Percentiles rank a stretch among this genome's conserved stretches.
phyloP scores from a whole-genome alignment of 2,329 filamentous ascomycete genomes.

The Neurospora crassa region DNA sequence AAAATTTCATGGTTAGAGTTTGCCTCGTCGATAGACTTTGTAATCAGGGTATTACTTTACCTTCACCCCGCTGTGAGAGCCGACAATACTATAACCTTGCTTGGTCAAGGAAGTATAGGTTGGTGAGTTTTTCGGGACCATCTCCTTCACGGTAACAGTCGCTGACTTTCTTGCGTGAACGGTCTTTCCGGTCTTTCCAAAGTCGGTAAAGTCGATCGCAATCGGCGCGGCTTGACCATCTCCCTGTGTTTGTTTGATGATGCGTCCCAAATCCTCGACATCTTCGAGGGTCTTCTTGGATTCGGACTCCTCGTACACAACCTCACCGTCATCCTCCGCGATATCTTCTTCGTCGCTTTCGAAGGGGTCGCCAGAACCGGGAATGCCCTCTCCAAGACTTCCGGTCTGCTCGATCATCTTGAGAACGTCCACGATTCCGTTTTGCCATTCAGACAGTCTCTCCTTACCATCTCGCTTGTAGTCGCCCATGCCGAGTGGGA shows the following conservation, averaged over 20 bases:
- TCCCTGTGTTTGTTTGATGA: conserved; percentile 40
- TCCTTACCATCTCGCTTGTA: conserved; percentile 62
- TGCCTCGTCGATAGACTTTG: too few species aligned
- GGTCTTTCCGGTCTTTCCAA: conserved; percentile 38
- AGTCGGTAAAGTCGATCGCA: conserved; percentile 80
- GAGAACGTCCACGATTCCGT: conserved; percentile 64
- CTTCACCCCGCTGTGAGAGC: conserved; percentile 49
- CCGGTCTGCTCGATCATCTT: conserved; percentile 51
- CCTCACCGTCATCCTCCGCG: conserved; percentile 45
- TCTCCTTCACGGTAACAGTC: conserved; percentile 59
- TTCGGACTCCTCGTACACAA: conserved; percentile 35
- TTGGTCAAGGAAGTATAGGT: conserved; percentile 87
- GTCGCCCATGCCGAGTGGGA: conserved; percentile 81
- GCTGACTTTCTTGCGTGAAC: conserved; percentile 28
- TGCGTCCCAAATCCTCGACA: conserved; percentile 71
- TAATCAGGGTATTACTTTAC: too few species aligned
- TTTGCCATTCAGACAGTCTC: conserved; percentile 66
- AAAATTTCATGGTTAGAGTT: too few species aligned
- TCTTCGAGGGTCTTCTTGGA: conserved; percentile 55
- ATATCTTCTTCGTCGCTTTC: conserved; percentile 75
- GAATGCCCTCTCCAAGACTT: conserved; percentile 53
- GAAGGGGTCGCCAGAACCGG: conserved; percentile 70
- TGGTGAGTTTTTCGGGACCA: conserved; percentile 86
- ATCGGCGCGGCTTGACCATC: conserved; percentile 40
- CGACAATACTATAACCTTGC: conserved; percentile 92